A percentile compares a stretch with the other conserved stretches of the same genome.
These are phyloP conservation scores for Luffa aegyptiaca DNA, from an alignment of 306 rosid genomes.

Conservation along the genomic window DNA sequence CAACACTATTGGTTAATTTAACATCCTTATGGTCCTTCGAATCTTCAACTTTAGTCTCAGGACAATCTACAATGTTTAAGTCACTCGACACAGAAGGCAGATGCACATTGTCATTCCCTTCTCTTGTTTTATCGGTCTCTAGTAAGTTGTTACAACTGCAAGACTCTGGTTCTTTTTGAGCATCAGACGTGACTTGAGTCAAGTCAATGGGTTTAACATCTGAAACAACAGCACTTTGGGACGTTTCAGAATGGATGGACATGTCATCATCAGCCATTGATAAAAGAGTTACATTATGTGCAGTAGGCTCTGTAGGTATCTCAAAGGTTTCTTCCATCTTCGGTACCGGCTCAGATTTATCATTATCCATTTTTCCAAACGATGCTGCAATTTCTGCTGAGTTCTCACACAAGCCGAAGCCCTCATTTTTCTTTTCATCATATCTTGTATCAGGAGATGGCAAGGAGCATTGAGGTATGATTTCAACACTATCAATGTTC, in stretches of 20 bases:
- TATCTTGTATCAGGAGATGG: neutral
- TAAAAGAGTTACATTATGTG: slow-evolving; percentile 20
- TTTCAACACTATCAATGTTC: slow-evolving; percentile 17
- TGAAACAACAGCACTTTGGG: slow-evolving; percentile 19
- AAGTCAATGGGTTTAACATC: slow-evolving; percentile 22
- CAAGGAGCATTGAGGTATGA: slow-evolving; percentile 4
- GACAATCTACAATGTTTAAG: slow-evolving; percentile 21
- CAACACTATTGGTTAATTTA: slow-evolving; percentile 16
- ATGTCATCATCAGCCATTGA: slow-evolving; percentile 17
- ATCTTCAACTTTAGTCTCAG: slow-evolving; percentile 25
- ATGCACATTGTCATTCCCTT: slow-evolving; percentile 22
- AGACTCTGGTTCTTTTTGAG: slow-evolving; percentile 14
- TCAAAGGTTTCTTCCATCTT: slow-evolving; percentile 21
- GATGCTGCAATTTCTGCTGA: slow-evolving; percentile 13
- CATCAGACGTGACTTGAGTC: slow-evolving; percentile 15
- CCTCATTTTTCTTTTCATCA: neutral
- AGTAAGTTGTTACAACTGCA: slow-evolving; percentile 14
- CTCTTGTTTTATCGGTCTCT: slow-evolving; percentile 25
- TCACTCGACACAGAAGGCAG: slow-evolving; percentile 26
- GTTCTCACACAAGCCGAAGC: neutral
- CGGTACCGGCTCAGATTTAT: slow-evolving; percentile 16
- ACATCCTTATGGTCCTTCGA: slow-evolving; percentile 22
- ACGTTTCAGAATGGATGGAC: slow-evolving; percentile 16
- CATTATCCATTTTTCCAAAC: slow-evolving; percentile 19
- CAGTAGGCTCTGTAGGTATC: slow-evolving; percentile 20